Percentiles rank a stretch among this genome's conserved stretches.
These are phyloP conservation scores for Sporisorium reilianum DNA, from an alignment of 1,284 basidiomycete genomes.

Conservation along the genomic window DNA sequence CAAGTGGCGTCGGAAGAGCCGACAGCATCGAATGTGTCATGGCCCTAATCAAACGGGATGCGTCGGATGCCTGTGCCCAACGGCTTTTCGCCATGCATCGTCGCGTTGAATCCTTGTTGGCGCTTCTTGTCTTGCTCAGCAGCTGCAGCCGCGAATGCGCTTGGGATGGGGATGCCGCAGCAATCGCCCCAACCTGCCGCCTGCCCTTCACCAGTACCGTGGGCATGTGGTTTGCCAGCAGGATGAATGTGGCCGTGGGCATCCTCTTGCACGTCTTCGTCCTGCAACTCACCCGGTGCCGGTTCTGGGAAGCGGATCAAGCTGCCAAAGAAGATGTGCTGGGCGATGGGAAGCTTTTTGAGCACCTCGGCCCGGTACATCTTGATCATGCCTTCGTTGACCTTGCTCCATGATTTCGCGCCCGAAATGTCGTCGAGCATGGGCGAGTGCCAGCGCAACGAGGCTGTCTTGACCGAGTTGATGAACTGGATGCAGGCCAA, in stretches of 20 bases:
- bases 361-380: conserved; percentile 98
- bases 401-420: conserved; percentile 96
- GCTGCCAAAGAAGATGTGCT: conserved; percentile 94
- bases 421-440: conserved; percentile 99
- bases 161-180: conserved; percentile 71
- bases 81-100: conserved; percentile 35
- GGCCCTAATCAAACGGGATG: conserved; percentile 46
- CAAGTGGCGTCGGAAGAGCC: not conserved
- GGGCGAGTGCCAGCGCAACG: conserved; percentile 96
- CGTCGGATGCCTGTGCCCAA: conserved; percentile 35
- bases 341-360: conserved; percentile 92
- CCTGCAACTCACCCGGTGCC: conserved; percentile 63
- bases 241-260: conserved; percentile 76
- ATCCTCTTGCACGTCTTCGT: conserved; percentile 71
- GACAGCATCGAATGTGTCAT: not conserved
- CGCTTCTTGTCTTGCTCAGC: conserved; percentile 61
- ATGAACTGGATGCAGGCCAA: conserved; percentile 96
- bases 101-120: conserved; percentile 34
- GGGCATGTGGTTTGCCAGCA: conserved; percentile 33
- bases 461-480: conserved; percentile 93
- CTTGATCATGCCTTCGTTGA: conserved; percentile 97
- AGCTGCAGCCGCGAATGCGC: conserved; percentile 71
- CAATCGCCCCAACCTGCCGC: conserved; percentile 83
- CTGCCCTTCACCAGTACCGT: conserved; percentile 71
- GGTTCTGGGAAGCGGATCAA: conserved; percentile 79